Percentiles rank a stretch among this genome's conserved stretches.
phyloP scores from a whole-genome alignment of 1,284 basidiomycete genomes.

The Waitea zeae region DNA sequence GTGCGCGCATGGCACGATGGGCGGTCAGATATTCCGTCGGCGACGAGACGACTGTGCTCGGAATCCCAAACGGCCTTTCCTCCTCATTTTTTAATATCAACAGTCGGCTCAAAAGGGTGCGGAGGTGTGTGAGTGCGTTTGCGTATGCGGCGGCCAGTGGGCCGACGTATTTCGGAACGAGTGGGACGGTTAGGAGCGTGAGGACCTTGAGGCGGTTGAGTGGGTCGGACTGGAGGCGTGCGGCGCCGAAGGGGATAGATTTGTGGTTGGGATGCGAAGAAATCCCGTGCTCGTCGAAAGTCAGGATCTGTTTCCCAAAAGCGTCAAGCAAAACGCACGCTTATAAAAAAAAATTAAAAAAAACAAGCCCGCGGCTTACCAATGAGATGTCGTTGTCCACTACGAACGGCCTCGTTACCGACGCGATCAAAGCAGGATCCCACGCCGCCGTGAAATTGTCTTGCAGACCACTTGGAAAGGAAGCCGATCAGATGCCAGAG shows the following conservation, averaged over 20 bases:
- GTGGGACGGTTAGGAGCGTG: slow-evolving; percentile 39
- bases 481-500: background rate
- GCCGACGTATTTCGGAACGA: slow-evolving; percentile 45
- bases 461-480: slow-evolving; percentile 37
- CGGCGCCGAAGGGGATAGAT: slow-evolving; percentile 46
- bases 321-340: too few relatives aligned
- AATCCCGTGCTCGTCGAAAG: slow-evolving; percentile 75
- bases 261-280: slow-evolving; percentile 85
- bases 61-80: background rate
- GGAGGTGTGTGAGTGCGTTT: too few relatives aligned
- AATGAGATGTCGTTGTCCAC: slow-evolving; percentile 40
- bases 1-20: slow-evolving; percentile 56
- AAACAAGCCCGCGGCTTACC: too few relatives aligned
- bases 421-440: slow-evolving; percentile 43
- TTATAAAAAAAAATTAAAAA: too few relatives aligned
- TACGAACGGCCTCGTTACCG: slow-evolving; percentile 43
- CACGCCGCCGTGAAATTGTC: slow-evolving; percentile 64
- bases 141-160: slow-evolving; percentile 26
- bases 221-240: slow-evolving; percentile 19
- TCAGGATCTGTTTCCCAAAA: slow-evolving; percentile 73
- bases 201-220: slow-evolving; percentile 25
- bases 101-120: too few relatives aligned
- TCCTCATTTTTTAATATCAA: too few relatives aligned
- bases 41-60: slow-evolving; percentile 23
- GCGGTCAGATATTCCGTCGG: slow-evolving; percentile 42